Percentiles rank a stretch among this genome's conserved stretches.
Conservation (phyloP, 2,329 filamentous ascomycete genomes). For the Aphanocladium album region DNA sequence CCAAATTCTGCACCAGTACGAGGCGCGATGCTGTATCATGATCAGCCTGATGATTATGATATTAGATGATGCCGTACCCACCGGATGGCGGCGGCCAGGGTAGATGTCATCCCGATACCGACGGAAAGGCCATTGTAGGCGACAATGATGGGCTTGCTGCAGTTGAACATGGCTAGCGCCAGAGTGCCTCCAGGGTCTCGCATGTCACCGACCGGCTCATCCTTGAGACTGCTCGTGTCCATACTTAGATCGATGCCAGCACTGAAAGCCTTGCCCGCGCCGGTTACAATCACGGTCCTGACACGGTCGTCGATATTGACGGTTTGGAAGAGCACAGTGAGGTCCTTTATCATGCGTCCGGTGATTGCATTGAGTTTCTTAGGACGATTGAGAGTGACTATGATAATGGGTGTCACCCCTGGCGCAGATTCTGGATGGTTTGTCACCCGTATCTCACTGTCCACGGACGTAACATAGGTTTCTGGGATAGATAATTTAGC, state of each 20-base stretch:
- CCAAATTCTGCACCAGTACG: slow-evolving; percentile 12
- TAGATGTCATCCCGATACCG: slow-evolving; percentile 17
- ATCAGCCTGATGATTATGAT: neutral
- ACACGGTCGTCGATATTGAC: slow-evolving; percentile 53
- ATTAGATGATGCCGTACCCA: neutral
- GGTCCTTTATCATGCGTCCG: slow-evolving; percentile 35
- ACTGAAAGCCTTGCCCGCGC: slow-evolving; percentile 56
- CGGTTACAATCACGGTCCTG: slow-evolving; percentile 55
- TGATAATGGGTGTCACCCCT: slow-evolving; percentile 32
- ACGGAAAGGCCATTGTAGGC: slow-evolving; percentile 16
- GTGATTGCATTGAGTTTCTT: slow-evolving; percentile 51
- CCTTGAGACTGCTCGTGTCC: neutral
- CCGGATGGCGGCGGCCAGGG: slow-evolving; percentile 14
- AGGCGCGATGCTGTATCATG: neutral
- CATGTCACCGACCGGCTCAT: neutral
- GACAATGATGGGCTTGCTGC: slow-evolving; percentile 17
- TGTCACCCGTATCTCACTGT: slow-evolving; percentile 5
- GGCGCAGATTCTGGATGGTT: slow-evolving; percentile 1
- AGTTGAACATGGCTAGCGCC: slow-evolving; percentile 15
- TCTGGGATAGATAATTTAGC: neutral
- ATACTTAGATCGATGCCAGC: slow-evolving; percentile 53
- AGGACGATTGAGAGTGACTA: slow-evolving; percentile 48
- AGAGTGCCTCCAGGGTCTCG: slow-evolving; percentile 31
- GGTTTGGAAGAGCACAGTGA: slow-evolving; percentile 45
- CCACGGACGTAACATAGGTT: neutral